A percentile compares a stretch with the other conserved stretches of the same genome.
These are phyloP conservation scores for Claviceps africana DNA, from an alignment of 2,329 filamentous ascomycete genomes.

Conservation along the genomic window DNA sequence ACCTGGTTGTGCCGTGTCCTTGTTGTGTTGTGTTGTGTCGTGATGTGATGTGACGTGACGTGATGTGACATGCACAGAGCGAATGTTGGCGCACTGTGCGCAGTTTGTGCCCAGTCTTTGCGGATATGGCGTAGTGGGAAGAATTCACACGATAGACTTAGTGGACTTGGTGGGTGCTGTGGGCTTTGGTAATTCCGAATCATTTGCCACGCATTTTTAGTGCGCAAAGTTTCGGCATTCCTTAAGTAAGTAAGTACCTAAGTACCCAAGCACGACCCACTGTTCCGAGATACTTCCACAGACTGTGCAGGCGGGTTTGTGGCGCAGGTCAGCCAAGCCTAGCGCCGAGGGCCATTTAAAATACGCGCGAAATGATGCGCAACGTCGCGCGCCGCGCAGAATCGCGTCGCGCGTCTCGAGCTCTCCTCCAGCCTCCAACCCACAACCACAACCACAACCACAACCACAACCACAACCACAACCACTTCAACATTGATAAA, in stretches of 20 bases:
- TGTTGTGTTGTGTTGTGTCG: no score
- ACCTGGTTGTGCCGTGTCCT: no score
- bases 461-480: no score
- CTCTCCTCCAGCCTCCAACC: constrained; percentile 9
- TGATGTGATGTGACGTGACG: background rate
- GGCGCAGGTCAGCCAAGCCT: background rate
- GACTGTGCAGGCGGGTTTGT: background rate
- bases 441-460: background rate
- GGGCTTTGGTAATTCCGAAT: no score
- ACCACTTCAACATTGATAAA: background rate
- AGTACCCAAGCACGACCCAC: no score
- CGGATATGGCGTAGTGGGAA: background rate
- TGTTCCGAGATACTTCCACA: no score
- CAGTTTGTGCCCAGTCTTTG: background rate
- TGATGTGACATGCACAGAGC: no score
- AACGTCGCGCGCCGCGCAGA: constrained; percentile 9
- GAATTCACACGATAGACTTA: no score
- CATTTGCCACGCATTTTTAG: no score
- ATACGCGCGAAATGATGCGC: constrained; percentile 2
- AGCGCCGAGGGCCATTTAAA: background rate
- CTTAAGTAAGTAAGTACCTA: no score
- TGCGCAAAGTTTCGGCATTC: no score
- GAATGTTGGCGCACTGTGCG: background rate
- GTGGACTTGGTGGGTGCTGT: no score
- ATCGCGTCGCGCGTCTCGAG: constrained; percentile 19